Percentiles rank a stretch among this genome's conserved stretches.
These are phyloP conservation scores for Eutypa lata DNA, from an alignment of 2,329 filamentous ascomycete genomes.

Conservation along the genomic window DNA sequence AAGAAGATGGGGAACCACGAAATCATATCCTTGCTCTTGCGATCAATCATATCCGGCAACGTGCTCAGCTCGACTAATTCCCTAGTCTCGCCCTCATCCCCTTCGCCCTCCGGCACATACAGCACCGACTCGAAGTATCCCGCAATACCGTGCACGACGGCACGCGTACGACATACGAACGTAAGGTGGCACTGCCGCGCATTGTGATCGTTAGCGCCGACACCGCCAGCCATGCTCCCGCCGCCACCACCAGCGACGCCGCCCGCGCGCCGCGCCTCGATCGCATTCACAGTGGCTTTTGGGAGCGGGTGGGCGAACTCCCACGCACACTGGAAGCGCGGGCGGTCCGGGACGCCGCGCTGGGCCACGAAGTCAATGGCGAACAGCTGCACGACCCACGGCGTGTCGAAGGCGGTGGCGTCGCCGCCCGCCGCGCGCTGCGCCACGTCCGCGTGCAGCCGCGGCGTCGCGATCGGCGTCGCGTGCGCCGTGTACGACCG, in stretches of 20 bases:
- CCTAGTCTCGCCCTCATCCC: conserved; percentile 32
- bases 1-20: conserved; percentile 99
- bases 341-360: conserved; percentile 49
- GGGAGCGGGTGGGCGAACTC: conserved; percentile 76
- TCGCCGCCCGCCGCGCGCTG: conserved; percentile 56
- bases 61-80: conserved; percentile 82
- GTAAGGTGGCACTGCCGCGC: conserved; percentile 72
- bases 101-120: conserved; percentile 54
- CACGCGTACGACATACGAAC: conserved; percentile 75
- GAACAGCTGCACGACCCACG: conserved; percentile 91
- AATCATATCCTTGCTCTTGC: conserved; percentile 96
- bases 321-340: conserved; percentile 74
- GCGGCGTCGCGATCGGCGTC: conserved; percentile 86
- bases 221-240: conserved; percentile 70
- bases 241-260: conserved; percentile 64
- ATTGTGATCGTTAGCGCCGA: conserved; percentile 89
- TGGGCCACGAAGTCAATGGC: conserved; percentile 83
- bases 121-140: conserved; percentile 98
- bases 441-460: conserved; percentile 77
- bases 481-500: conserved; percentile 90
- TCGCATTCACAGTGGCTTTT: conserved; percentile 49
- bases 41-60: conserved; percentile 85
- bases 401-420: conserved; percentile 76
- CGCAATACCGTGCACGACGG: conserved; percentile 84
- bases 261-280: conserved; percentile 58